A percentile compares a stretch with the other conserved stretches of the same genome.
These are phyloP conservation scores for Rhizophagus sp. DNA, from an alignment of 192 early-diverging fungal genomes.

Conservation along the genomic window DNA sequence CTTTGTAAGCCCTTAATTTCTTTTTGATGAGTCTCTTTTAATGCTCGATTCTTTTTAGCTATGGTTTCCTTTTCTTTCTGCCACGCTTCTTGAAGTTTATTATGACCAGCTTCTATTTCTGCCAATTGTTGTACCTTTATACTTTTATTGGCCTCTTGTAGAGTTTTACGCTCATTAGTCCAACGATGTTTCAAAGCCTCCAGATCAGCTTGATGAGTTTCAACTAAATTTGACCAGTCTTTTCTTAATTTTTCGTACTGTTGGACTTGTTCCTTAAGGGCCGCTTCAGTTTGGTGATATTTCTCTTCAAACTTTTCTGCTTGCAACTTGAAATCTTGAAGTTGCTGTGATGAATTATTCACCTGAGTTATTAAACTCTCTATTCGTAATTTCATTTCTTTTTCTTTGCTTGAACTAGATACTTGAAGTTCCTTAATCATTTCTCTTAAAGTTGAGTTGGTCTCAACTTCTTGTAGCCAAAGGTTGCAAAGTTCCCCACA, in stretches of 20 bases:
- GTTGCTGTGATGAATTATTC: background rate
- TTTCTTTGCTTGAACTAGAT: background rate
- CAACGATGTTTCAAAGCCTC: slow-evolving; percentile 24
- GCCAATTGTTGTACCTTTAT: background rate
- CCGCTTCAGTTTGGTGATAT: background rate
- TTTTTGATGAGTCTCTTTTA: slow-evolving; percentile 23
- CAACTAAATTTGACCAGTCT: background rate
- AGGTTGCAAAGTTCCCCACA: background rate
- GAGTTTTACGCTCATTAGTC: slow-evolving; percentile 4
- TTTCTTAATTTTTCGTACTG: background rate
- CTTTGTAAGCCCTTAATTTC: slow-evolving; percentile 15
- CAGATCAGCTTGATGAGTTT: background rate
- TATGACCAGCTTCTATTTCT: background rate
- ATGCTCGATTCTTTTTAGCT: background rate
- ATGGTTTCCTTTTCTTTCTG: background rate
- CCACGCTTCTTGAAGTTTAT: background rate
- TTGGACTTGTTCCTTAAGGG: slow-evolving; percentile 1
- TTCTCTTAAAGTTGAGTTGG: background rate
- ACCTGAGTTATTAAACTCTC: background rate
- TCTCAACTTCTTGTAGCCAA: slow-evolving; percentile 12
- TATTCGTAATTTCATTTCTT: background rate
- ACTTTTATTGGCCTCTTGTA: slow-evolving; percentile 3
- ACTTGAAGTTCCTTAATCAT: background rate
- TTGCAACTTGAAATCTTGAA: background rate
- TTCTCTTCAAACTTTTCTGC: slow-evolving; percentile 16